Evolutionary conservation across 371 early-diverging fungal species (phyloP), one percentile per base, ranked within the genome.

Genomic region (Mucor saturninus): DNA sequence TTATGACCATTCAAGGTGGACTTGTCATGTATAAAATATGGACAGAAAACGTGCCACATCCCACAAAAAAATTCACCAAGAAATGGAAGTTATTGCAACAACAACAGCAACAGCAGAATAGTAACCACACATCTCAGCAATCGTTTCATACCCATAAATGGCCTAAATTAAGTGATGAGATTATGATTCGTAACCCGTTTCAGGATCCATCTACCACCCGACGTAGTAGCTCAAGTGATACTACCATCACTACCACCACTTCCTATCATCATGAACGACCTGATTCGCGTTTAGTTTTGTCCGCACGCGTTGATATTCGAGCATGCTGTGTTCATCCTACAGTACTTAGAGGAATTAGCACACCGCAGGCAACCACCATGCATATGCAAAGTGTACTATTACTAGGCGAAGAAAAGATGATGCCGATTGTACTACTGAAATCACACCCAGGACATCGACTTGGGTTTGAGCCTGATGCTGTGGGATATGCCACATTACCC

Each of bases 401-500:
- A 8, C 59, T 74, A 5, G 83, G 83, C 28, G 83, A 82, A 68
- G 83, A 82, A 15, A 77, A 71, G 14, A 70, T 73, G 10, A 51
- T 79, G 7, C 64, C 80, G 3, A 64, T 67, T 31, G 71, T 79
- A 6, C 63, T 82, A 14, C 57, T 82, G 15, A 67, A 62, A 45
- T 77, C 83, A 0, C 76, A 77, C 49, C 80, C 83, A 2, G 59
- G 62, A 2, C 70, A 73, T 50, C 76, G 72, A 4, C 71, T 82
- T 13, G 83, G 78, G 5, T 82, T 82, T 45, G 83, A 79, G 46
- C 80, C 83, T 6, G 80, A 77, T 35, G 83, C 83, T 2, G 68
- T 79, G 26, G 80, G 72, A 3, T 79, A 77, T 58, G 69, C 71
- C 2, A 76, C 72, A 0, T 29, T 82, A 29, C 78, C 83, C 1